phyloP scores from a whole-genome alignment of 2,329 filamentous ascomycete species.

The Didymosphaeria variabile region DNA sequence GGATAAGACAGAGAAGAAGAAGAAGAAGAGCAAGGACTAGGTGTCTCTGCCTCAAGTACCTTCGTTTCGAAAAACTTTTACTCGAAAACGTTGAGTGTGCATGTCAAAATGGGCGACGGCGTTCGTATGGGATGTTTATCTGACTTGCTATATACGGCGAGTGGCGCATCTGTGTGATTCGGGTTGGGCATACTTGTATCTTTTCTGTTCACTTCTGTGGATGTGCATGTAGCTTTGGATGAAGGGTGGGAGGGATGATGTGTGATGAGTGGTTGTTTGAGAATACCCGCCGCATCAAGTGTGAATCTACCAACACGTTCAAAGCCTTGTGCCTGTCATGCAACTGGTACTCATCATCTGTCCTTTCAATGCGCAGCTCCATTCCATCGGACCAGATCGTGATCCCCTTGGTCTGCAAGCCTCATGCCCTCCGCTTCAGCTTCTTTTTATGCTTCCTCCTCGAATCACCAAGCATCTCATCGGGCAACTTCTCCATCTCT shows the following conservation, averaged over 20 bases:
- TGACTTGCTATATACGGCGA: conserved; percentile 19
- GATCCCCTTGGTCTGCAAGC: neutral
- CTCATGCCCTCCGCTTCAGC: conserved; percentile 20
- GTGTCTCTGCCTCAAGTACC: conserved; percentile 9
- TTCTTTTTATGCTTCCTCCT: conserved; percentile 35
- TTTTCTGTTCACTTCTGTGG: conserved; percentile 3
- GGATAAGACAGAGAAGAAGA: conserved; percentile 71
- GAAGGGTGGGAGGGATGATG: neutral
- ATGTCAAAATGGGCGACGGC: conserved; percentile 19
- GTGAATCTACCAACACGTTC: conserved; percentile 5
- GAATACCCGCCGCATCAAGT: conserved; percentile 11
- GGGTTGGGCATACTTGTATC: conserved; percentile 15
- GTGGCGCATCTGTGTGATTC: conserved; percentile 12
- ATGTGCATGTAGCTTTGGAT: conserved; percentile 11
- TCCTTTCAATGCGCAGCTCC: neutral
- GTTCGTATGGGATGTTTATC: conserved; percentile 13
- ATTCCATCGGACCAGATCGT: neutral
- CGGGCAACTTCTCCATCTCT: conserved; percentile 38
- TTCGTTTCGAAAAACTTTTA: conserved; percentile 3
- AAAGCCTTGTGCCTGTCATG: neutral
- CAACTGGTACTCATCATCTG: neutral
- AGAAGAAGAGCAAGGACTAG: conserved; percentile 64
- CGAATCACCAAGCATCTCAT: conserved; percentile 40
- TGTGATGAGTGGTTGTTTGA: conserved; percentile 10
- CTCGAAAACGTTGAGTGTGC: neutral